Base-by-base conservation (phyloP, 73 alveolate species). In the Uronychia setigera region DNA sequence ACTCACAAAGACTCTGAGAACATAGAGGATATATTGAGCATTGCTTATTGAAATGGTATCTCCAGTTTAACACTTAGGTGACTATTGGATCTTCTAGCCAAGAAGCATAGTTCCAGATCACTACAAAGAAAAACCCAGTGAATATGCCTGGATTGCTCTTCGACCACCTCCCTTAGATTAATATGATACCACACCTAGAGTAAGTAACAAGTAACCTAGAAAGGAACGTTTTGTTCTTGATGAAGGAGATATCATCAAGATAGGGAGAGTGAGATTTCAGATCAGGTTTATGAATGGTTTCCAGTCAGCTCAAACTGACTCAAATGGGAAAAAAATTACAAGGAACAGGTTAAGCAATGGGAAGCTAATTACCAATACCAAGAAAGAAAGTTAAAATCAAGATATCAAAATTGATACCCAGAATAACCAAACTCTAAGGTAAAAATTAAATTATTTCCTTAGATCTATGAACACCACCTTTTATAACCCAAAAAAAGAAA, bases 191-290 rank as follows among this genome's bases (percentile, higher is more conserved):
- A 46, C 19, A 5, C 19, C 5, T 19, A 46, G 67, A 46, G 67
- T 46, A 19, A 46, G 67, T 19, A 5, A 19, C 19, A 46, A 19
- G 19, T 46, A 11, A 11, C 60, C 5, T 46, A 5, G 67, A 46
- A 19, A 46, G 67, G 67, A 46, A 19, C 19, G 86, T 0, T 80
- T 33, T 80, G 9, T 28, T 33, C 79, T 80, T 0, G 58, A 33
- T 0, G 79, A 76, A 33, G 86, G 86, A 9, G 86, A 80, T 35
- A 80, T 76, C 60, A 80, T 80, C 46, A 80, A 80, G 28, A 33
- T 80, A 25, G 86, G 86, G 0, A 19, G 86, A 58, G 86, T 80
- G 31, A 34, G 86, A 5, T 80, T 80, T 80, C 19, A 46, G 19
- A 46, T 46, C 5, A 46, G 19, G 19, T 11, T 19, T 19, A 11